A percentile compares a stretch with the other conserved stretches of the same genome.
phyloP scores from a whole-genome alignment of 164 flowering plant species.

The Cinnamomum chago region DNA sequence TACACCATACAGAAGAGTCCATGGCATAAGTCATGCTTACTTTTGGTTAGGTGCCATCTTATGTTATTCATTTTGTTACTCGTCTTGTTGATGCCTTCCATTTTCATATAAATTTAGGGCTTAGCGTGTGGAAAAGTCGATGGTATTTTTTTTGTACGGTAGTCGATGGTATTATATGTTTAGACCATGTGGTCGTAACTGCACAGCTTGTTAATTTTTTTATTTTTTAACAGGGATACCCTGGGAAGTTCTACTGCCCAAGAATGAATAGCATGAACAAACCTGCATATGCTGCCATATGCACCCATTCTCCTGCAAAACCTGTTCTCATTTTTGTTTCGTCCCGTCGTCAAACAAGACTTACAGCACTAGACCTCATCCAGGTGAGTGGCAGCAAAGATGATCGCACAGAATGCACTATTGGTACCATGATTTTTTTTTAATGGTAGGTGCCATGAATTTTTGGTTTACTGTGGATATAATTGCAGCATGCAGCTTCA shows the following conservation, averaged over 20 bases:
- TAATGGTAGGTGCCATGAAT: neutral
- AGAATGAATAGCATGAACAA: slow-evolving; percentile 99
- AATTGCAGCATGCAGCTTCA: slow-evolving; percentile 81
- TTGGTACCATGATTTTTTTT: neutral
- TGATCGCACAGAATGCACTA: neutral
- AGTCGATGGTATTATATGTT: no score
- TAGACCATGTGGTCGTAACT: no score
- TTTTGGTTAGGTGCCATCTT: no score
- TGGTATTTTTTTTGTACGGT: no score
- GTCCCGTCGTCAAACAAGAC: slow-evolving; percentile 97
- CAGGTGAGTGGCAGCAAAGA: slow-evolving; percentile 51
- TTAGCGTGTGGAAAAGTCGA: no score
- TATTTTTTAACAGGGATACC: slow-evolving; percentile 67
- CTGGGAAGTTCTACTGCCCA: slow-evolving; percentile 96
- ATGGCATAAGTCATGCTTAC: no score
- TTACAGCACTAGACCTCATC: slow-evolving; percentile 94
- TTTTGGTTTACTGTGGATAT: slow-evolving; percentile 8
- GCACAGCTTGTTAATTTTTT: neutral
- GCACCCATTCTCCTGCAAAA: slow-evolving; percentile 94
- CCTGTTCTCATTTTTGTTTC: slow-evolving; percentile 98
- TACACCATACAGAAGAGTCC: no score
- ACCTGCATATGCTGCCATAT: slow-evolving; percentile 97
- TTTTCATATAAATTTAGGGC: no score
- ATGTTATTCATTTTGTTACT: no score
- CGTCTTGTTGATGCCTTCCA: no score